Evolutionary conservation across 352 stramenopile genomes (phyloP).

Genomic region (Halophytophthora batemanensis): DNA sequence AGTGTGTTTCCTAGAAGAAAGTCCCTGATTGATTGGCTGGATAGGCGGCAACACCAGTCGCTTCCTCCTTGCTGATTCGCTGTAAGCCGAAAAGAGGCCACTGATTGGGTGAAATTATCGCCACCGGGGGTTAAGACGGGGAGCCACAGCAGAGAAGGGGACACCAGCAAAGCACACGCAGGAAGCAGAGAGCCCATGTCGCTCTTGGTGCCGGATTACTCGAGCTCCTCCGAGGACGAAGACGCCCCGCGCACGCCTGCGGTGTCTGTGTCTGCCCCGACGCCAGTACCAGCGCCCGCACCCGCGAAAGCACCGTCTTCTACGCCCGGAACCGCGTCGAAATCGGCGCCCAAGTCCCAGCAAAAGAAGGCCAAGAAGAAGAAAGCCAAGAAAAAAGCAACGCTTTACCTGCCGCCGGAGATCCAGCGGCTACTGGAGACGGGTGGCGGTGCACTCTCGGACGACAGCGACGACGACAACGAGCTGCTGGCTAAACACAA

Average conservation of each 20-base stretch:
- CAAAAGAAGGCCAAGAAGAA: slow-evolving; percentile 30
- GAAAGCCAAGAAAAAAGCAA: slow-evolving; percentile 47
- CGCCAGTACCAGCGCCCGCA: not conserved
- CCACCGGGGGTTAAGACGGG: not conserved
- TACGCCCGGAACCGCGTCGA: not conserved
- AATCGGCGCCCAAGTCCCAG: slow-evolving; percentile 12
- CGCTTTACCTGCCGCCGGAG: slow-evolving; percentile 45
- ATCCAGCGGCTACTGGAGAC: slow-evolving; percentile 59
- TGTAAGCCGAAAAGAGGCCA: not conserved
- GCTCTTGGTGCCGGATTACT: slow-evolving; percentile 53
- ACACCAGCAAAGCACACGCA: not conserved
- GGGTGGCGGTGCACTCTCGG: slow-evolving; percentile 16
- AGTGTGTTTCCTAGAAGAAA: not conserved
- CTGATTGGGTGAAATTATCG: not conserved
- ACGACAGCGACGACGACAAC: slow-evolving; percentile 38
- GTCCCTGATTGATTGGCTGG: not conserved
- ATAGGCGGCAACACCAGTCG: not conserved
- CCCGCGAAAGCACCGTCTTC: not conserved
- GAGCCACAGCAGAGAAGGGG: not conserved
- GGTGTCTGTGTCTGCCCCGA: not conserved
- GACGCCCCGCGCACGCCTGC: not conserved
- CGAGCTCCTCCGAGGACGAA: slow-evolving; percentile 56
- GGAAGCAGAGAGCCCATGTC: slow-evolving; percentile 39
- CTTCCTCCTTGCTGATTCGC: not conserved
- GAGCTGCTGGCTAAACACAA: slow-evolving; percentile 55